A percentile compares a stretch with the other conserved stretches of the same genome.
These are phyloP conservation scores for Pythium aristosporum DNA, from an alignment of 352 stramenopile species.

Conservation along the genomic window DNA sequence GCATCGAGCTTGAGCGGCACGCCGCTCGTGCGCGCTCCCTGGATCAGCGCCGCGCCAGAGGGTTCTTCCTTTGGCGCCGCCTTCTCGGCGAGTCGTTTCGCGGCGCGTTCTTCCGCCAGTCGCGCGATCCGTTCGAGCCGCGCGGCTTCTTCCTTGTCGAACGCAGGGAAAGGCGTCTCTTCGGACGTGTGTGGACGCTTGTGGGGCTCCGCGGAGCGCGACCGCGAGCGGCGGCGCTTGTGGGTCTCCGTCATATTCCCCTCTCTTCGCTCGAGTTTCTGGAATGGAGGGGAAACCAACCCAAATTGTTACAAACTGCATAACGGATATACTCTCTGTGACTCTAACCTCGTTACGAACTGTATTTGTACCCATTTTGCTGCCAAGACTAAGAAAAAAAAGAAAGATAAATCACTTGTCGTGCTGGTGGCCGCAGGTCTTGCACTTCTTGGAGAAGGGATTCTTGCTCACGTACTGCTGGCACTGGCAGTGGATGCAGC, in stretches of 20 bases:
- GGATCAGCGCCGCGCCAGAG: conserved; percentile 28
- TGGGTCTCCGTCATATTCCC: conserved; percentile 17
- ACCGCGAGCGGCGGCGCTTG: conserved; percentile 51
- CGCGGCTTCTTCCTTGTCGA: conserved; percentile 59
- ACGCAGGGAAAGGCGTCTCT: conserved; percentile 18
- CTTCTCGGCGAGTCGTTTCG: conserved; percentile 37
- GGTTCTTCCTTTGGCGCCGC: not conserved
- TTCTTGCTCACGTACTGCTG: conserved; percentile 53
- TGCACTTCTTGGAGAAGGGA: conserved; percentile 78
- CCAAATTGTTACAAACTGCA: conserved; percentile 3
- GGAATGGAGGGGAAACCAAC: not conserved
- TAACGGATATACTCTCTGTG: not conserved
- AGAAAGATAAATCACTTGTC: conserved; percentile 29
- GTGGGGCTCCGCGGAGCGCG: conserved; percentile 30
- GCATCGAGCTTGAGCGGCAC: conserved; percentile 36
- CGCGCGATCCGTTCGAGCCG: conserved; percentile 71
- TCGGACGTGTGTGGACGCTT: conserved; percentile 13
- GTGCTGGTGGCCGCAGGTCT: conserved; percentile 62
- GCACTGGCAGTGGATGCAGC: conserved; percentile 60
- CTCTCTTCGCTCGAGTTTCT: not conserved
- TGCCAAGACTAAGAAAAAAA: not conserved
- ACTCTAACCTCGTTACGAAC: conserved; percentile 2
- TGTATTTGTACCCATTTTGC: conserved; percentile 13
- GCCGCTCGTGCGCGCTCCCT: conserved; percentile 25
- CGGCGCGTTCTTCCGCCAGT: conserved; percentile 65